phyloP scores from a whole-genome alignment of 352 stramenopile species.

The Phytopythium cucurbitacearum region DNA sequence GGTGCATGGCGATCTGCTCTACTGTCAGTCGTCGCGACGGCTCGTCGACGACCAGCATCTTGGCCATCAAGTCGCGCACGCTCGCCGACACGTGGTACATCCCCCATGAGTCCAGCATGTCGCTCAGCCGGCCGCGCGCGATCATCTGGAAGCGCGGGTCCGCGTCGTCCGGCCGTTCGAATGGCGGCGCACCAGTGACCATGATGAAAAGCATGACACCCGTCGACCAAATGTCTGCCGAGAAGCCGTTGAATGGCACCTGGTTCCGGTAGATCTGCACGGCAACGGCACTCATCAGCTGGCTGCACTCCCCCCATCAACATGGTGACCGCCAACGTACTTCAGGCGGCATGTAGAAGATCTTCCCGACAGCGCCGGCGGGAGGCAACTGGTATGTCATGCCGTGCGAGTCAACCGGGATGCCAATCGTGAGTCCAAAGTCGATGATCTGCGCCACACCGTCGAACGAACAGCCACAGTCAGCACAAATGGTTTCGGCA shows the following conservation, averaged over 20 bases:
- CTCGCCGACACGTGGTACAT: constrained; percentile 75
- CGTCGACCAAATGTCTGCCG: constrained; percentile 92
- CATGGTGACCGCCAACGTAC: constrained; percentile 18
- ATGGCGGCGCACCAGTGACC: constrained; percentile 90
- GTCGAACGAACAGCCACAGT: constrained; percentile 6
- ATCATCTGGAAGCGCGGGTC: constrained; percentile 87
- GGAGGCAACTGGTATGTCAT: constrained; percentile 86
- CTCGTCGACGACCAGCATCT: constrained; percentile 84
- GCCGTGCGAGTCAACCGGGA: constrained; percentile 74
- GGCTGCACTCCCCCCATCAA: neutral
- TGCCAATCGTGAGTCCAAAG: constrained; percentile 82
- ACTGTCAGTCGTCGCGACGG: constrained; percentile 67
- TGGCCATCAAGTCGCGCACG: constrained; percentile 68
- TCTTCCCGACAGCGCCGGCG: constrained; percentile 80
- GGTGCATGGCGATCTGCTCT: constrained; percentile 80
- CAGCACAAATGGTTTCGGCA: neutral
- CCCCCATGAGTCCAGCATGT: constrained; percentile 86
- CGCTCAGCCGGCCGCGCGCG: constrained; percentile 61
- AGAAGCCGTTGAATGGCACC: constrained; percentile 89
- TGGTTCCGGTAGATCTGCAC: constrained; percentile 85
- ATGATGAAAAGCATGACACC: constrained; percentile 95
- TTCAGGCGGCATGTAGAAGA: constrained; percentile 89
- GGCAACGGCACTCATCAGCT: neutral
- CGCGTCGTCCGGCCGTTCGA: constrained; percentile 79
- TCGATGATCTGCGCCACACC: constrained; percentile 64